Conservation (phyloP, 2,329 filamentous ascomycete genomes). For the Bimuria novae-zelandiae region DNA sequence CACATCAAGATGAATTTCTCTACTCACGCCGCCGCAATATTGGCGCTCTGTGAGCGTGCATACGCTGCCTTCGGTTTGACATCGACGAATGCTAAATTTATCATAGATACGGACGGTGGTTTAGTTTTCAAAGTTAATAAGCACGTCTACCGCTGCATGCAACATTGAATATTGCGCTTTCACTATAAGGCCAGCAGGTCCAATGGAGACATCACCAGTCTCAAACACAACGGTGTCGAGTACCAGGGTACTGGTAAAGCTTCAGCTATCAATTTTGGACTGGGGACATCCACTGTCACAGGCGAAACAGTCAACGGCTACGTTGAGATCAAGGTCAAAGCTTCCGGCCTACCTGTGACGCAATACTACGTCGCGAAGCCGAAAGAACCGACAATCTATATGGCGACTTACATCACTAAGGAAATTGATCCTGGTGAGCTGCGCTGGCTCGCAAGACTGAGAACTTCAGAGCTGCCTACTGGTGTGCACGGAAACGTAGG, state of each 20-base stretch:
- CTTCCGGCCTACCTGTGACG: constrained; percentile 22
- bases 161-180: not conserved
- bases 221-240: constrained; percentile 28
- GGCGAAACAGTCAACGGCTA: constrained; percentile 30
- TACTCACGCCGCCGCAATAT: not conserved
- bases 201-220: constrained; percentile 28
- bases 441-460: constrained; percentile 7
- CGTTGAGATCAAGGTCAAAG: constrained; percentile 28
- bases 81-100: constrained; percentile 21
- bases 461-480: constrained; percentile 20
- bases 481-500: constrained; percentile 29
- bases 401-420: constrained; percentile 29
- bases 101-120: constrained; percentile 27
- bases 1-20: constrained; percentile 10
- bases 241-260: constrained; percentile 27
- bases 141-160: not conserved
- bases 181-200: constrained; percentile 10
- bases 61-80: constrained; percentile 25
- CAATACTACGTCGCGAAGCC: constrained; percentile 31
- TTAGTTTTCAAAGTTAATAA: constrained; percentile 25
- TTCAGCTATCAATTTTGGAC: constrained; percentile 27
- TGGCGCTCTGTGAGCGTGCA: constrained; percentile 14
- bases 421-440: constrained; percentile 32
- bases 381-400: constrained; percentile 26
- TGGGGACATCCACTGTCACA: constrained; percentile 24